Conservation (phyloP, 169 alveolate species). For the Plasmodium coatneyi region DNA sequence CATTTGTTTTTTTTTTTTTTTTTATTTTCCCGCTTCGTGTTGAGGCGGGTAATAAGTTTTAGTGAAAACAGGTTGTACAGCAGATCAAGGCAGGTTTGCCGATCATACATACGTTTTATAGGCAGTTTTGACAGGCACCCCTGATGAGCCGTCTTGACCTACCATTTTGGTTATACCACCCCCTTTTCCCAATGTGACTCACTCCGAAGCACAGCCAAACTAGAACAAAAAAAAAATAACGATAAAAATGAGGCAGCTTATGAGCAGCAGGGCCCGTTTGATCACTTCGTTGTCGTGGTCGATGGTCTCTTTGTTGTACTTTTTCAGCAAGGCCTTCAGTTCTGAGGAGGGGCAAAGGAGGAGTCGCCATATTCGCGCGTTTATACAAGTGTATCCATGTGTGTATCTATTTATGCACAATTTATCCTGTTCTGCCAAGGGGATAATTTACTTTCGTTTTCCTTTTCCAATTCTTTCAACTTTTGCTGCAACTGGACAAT, state of each 20-base stretch:
- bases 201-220: neutral
- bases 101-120: neutral
- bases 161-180: no score
- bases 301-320: conserved; percentile 61
- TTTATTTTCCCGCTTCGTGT: neutral
- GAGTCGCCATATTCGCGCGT: neutral
- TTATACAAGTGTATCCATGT: neutral
- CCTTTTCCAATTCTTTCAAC: conserved; percentile 55
- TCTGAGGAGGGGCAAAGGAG: neutral
- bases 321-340: conserved; percentile 38
- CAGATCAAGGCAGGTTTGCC: neutral
- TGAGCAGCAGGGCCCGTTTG: conserved; percentile 25
- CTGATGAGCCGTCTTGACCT: no score
- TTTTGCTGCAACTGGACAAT: conserved; percentile 71
- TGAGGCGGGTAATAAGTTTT: neutral
- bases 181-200: neutral
- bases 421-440: neutral
- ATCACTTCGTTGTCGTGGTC: conserved; percentile 47
- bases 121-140: neutral
- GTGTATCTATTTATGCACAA: no score
- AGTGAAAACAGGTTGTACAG: neutral
- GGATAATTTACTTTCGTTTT: conserved; percentile 49
- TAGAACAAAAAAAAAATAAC: conserved; percentile 59
- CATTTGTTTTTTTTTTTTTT: neutral
- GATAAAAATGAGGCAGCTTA: conserved; percentile 41